phyloP scores from a whole-genome alignment of 139 green algal species.

The Chlamydomonas sp. region DNA sequence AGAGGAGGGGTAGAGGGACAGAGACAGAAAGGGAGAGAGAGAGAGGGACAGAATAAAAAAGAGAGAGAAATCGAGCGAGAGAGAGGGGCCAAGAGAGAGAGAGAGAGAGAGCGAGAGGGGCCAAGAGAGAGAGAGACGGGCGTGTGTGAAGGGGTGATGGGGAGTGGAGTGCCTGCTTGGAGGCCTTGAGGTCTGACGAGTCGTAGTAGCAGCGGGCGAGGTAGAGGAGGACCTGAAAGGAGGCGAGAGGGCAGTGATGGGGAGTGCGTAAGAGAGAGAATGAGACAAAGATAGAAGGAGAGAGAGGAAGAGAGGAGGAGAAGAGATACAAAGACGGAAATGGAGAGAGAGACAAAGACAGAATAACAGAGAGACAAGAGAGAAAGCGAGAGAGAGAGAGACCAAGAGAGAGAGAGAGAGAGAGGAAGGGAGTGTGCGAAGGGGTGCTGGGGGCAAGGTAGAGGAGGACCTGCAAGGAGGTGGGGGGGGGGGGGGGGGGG shows the following conservation, averaged over 20 bases:
- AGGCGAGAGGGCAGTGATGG: too few relatives aligned
- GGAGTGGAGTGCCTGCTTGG: slow-evolving; percentile 33
- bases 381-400: background rate
- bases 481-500: too few relatives aligned
- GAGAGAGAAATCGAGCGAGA: too few relatives aligned
- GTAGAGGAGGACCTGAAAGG: slow-evolving; percentile 58
- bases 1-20: too few relatives aligned
- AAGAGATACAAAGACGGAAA: background rate
- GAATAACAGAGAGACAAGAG: background rate
- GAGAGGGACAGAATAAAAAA: too few relatives aligned
- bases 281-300: background rate
- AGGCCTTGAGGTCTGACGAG: slow-evolving; percentile 43
- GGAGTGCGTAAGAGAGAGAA: too few relatives aligned
- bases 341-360: background rate
- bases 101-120: too few relatives aligned
- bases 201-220: slow-evolving; percentile 74
- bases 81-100: too few relatives aligned
- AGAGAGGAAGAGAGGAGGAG: background rate
- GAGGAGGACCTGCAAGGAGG: background rate
- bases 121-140: background rate
- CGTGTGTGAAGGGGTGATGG: background rate
- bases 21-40: too few relatives aligned
- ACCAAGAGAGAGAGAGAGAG: background rate
- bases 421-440: background rate
- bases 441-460: background rate